Evolutionary conservation across 1,284 basidiomycete genomes (phyloP), one percentile per base, ranked within the genome.

Genomic region (Sphaerobolus stellatus): DNA sequence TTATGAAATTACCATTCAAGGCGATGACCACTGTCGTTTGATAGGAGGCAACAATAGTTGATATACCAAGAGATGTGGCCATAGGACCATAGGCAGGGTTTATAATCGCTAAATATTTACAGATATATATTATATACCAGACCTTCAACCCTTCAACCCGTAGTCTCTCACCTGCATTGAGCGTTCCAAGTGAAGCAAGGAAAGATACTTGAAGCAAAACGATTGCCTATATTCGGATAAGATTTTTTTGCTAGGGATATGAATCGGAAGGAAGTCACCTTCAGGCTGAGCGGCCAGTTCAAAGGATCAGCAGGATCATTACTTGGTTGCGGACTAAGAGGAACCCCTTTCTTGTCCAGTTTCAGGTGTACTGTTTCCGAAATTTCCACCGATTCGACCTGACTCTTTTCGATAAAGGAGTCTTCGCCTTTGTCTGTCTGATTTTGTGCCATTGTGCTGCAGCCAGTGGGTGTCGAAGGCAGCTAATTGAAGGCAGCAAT

Each of bases 21-120:
- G 50, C 50, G 25, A 52, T 52, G 41, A 52, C 50, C 5, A 52
- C 40, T 7, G 50, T 45, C 16, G 50, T 52, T 33, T 52, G 50
- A 30, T 52, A 52, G 29, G 50, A 52, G 6, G 41, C 50, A 8
- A 29, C 29, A n/a, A 52, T 52, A n/a, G 25, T 44, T 20, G 50
- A 52, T 29, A 52, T 33, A 22, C 41, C 41, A 4, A 52, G 28
- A 3, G 28, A 11, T 25, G 41, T 45, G 1, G 50, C 38, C 50
- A 52, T 44, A 25, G 50, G 50, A 7, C 24, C 50, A 28, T 30
- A 52, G 28, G 50, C 50, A 44, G 50, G 50, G 31, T 52, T 52
- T 28, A 52, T 52, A 9, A 52, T 52, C 8, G 50, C 50, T 52
- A 29, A 44, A 24, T 11, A 24, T 14, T 38, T 18, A 16, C 29